Base-by-base conservation (phyloP, 2,329 filamentous ascomycete species). In the Fusarium staphyleae region DNA sequence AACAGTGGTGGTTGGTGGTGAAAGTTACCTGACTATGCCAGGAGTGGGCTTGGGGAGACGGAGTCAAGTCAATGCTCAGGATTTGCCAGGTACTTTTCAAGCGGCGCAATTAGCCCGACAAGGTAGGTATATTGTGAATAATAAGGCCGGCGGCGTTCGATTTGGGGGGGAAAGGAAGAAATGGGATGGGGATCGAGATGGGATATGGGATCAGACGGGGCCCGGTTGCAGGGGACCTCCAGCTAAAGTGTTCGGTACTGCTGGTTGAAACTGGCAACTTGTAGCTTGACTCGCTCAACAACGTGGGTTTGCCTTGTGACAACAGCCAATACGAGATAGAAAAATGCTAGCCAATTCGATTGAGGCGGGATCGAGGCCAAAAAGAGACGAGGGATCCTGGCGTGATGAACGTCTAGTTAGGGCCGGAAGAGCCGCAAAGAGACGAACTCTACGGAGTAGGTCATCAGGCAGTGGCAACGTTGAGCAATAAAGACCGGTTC, bases 171-270 rank as follows among this genome's bases (percentile, higher is more conserved):
- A 47, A 47, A 57, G 57, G 54, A 45, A 53, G 57, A 61, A 42
- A 58, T 54, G 57, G 33, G 53, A 60, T 52, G 54, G 48, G 48
- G 57, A 60, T 61, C 57, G 57, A 60, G 52, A 60, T 60, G 57
- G 48, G 36, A 52, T 47, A 57, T 54, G 57, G 57, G 57, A 62
- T 61, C 57, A 60, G 57, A 54, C 16, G 29, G 41, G 26, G 54
- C 22, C 22, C 48, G 43, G 57, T 61, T 62, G 57, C 57, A 60
- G 57, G 57, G 57, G 48, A 61, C 50, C 57, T 52, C 52, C 48
- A 61, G 44, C 57, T 60, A 62, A 62, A 44, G 30, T 45, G 32
- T 19, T 45, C 32, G 19, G 42, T 45, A 45, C 30, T 32, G 32
- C 42, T 45, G 29, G 30, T 45, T n/a, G 12, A 45, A 32, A 48